phyloP scores from a whole-genome alignment of 306 rosid genomes.

The Acmispon strigosus region DNA sequence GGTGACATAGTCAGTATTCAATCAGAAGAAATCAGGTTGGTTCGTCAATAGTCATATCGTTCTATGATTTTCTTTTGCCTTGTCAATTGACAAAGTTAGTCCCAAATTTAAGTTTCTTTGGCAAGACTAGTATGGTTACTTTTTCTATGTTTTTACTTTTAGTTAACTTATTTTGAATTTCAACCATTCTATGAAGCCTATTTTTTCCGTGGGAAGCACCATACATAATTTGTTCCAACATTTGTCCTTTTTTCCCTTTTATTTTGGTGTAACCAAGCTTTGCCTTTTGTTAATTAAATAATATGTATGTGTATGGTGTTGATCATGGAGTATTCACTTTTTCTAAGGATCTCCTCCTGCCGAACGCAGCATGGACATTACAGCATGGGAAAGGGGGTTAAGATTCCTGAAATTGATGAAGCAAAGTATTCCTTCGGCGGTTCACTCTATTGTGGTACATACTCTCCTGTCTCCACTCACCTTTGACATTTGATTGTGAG shows the following conservation, averaged over 20 bases:
- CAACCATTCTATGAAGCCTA: neutral
- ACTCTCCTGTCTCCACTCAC: slow-evolving; percentile 16
- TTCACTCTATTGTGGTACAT: slow-evolving; percentile 91
- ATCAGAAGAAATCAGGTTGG: slow-evolving; percentile 97
- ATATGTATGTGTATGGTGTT: slow-evolving; percentile 55
- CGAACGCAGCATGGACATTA: slow-evolving; percentile 99
- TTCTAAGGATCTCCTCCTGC: slow-evolving; percentile 99
- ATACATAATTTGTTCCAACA: neutral
- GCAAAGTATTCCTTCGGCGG: slow-evolving; percentile 71
- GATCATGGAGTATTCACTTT: slow-evolving; percentile 90
- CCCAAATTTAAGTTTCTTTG: neutral
- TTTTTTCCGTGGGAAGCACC: slow-evolving; percentile 4
- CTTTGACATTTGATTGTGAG: slow-evolving; percentile 16
- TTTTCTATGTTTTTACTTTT: neutral
- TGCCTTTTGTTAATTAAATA: slow-evolving; percentile 23
- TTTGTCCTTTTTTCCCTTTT: neutral
- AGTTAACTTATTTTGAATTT: slow-evolving; percentile 11
- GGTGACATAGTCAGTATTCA: slow-evolving; percentile 69
- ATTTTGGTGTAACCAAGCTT: neutral
- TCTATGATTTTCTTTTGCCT: slow-evolving; percentile 9
- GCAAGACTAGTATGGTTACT: neutral
- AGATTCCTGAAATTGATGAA: slow-evolving; percentile 61
- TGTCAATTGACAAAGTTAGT: neutral
- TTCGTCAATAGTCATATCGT: slow-evolving; percentile 21
- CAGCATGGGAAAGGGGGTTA: slow-evolving; percentile 84